Base-by-base conservation (phyloP, 1,139 yeast species). In the Yamadazyma aaseri region DNA sequence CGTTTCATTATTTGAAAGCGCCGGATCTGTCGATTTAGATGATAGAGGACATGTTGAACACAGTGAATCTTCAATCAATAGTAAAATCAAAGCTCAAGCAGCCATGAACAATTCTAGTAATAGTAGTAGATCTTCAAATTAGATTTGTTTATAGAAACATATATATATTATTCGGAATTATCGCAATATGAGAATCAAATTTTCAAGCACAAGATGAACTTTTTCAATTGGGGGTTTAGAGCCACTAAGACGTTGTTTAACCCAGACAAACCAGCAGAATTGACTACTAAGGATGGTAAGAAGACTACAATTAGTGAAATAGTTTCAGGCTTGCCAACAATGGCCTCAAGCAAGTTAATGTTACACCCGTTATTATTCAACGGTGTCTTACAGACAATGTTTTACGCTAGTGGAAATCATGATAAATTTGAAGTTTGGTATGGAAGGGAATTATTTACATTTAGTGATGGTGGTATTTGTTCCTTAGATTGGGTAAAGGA, bases 401-500 rank as follows among this genome's bases (percentile, higher is more conserved):
- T 82, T 47, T 71, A 84, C 33, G 71, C 81, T 4, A 63, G 71
- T 26, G 76, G 78, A 8, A 75, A 79, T 43, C 69, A 77, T 6
- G 63, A 71, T 29, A 55, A 55, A 44, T 79, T 79, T 50, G 66
- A 66, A 33, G 79, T 86, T 3, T 75, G 76, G 57, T 89, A 86
- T 48, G 96, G 95, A 3, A 74, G 97, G 50, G 81, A 89, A 43
- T 53, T 84, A 14, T 69, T 85, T 38, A 55, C 61, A 2, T 79
- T 78, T 52, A 55, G 68, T 8, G 85, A 81, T 42, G 78, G 77
- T 5, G 94, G 95, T 14, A 71, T 76, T 27, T 74, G 86, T 40
- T 79, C 95, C 8, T 76, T 83, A 14, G 97, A 89, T 59, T 86
- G 86, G 74, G 87, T 75, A 3, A 71, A 86, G 29, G 62, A 65